Conservation (phyloP, 176 grass and related monocot species). For the Tuctoria greenei region DNA sequence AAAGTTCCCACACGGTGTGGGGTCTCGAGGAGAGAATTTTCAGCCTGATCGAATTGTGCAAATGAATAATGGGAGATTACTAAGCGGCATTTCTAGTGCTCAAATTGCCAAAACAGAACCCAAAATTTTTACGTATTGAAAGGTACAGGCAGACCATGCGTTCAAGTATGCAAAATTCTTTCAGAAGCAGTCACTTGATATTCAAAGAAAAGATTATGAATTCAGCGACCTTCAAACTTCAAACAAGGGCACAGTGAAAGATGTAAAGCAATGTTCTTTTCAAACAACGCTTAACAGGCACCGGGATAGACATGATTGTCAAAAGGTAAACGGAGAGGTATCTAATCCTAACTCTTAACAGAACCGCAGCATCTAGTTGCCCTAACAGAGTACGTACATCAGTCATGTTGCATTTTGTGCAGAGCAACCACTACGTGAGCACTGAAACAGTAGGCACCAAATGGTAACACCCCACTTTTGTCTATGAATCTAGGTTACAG, state of each 20-base stretch:
- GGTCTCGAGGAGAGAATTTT: neutral
- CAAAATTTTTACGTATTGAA: neutral
- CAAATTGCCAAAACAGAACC: neutral
- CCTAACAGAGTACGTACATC: neutral
- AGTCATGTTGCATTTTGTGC: neutral
- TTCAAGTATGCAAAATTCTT: neutral
- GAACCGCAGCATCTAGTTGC: neutral
- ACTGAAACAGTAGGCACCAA: neutral
- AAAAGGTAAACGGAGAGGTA: neutral
- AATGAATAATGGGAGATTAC: neutral
- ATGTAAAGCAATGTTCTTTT: neutral
- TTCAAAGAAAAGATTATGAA: neutral
- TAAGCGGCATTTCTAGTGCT: neutral
- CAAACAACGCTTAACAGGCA: neutral
- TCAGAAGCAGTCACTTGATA: neutral
- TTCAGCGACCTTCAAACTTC: neutral
- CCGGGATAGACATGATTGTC: neutral
- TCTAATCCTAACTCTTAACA: slow-evolving; percentile 3
- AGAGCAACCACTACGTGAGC: neutral
- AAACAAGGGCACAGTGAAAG: neutral
- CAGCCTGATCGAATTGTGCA: neutral
- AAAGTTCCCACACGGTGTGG: too few species aligned
- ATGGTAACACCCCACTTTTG: neutral
- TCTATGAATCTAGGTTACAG: neutral
- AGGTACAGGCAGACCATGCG: neutral